Conservation (phyloP, 345 rosid species). For the Gossypium turneri region DNA sequence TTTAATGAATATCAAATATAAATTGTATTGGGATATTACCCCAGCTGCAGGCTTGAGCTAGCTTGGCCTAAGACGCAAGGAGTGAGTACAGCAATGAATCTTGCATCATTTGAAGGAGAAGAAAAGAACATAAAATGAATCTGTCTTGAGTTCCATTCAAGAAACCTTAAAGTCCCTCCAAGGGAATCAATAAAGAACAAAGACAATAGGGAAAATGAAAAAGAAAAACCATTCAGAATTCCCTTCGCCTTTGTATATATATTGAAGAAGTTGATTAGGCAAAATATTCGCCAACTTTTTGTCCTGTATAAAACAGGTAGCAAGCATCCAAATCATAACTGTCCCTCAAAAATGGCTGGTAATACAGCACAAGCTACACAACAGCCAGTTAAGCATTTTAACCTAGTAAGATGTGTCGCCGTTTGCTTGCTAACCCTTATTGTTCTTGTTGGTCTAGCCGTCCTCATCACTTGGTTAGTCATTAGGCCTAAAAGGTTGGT, state of each 20-base stretch:
- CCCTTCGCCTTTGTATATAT: background rate
- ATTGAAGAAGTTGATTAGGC: background rate
- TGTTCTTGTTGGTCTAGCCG: conserved; percentile 48
- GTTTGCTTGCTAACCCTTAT: conserved; percentile 33
- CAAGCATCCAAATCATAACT: no score
- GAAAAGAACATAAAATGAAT: conserved; percentile 36
- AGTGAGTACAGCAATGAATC: conserved; percentile 16
- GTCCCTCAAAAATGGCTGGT: background rate
- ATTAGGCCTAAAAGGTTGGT: conserved; percentile 52
- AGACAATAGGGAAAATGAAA: background rate
- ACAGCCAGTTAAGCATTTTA: conserved; percentile 16
- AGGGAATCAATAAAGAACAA: background rate
- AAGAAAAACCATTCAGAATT: background rate
- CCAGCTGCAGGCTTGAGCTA: background rate
- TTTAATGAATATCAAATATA: no score
- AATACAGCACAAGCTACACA: background rate
- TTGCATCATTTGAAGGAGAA: conserved; percentile 21
- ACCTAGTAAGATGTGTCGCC: conserved; percentile 26
- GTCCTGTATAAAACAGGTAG: background rate
- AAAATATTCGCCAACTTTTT: background rate
- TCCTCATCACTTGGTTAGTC: conserved; percentile 62
- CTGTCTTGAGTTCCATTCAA: conserved; percentile 46
- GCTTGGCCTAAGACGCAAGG: background rate
- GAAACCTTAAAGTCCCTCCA: conserved; percentile 33
- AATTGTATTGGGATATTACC: background rate